Evolutionary conservation across 441 rosid species (phyloP), one percentile per base, ranked within the genome.

Genomic region (Brassica hybrid): DNA sequence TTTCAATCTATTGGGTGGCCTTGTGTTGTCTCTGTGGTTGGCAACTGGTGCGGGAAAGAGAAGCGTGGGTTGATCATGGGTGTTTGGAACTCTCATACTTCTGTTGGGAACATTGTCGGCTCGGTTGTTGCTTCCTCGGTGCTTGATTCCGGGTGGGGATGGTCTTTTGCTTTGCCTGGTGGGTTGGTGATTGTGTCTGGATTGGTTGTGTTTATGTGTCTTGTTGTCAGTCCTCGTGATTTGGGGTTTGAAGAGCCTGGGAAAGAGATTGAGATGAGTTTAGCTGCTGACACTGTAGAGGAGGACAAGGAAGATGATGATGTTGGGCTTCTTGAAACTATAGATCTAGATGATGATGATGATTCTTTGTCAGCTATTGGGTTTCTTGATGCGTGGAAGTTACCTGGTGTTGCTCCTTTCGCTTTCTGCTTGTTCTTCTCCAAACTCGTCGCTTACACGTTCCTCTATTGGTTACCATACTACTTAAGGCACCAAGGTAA

Each of bases 111-210:
- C 63, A 89, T 95, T 60, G 69, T 93, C 41, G 97, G 99, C 2
- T 93, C 98, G 1, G 89, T 95, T 64, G 58, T 88, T 32, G 96
- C 98, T 18, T 89, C 98, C 1, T 88, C 88, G 1, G 90, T 86
- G 58, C 84, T 95, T 80, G 97, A 90, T 78, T 87, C 76, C 50
- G 98, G 99, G n/a, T 95, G 99, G 99, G 99, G 99, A n/a, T 95
- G 99, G 99, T 91, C 99, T 7, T 95, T 95, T 81, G 79, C 83
- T 41, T 79, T 91, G 79, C 97, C 98, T 6, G 98, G 97, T 16
- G 5, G 84, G 77, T 65, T 93, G 80, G 85, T 93, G 65, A 90
- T 93, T 56, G 59, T 88, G 3, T 86, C 86, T 70, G 96, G 90
- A 13, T 2, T 81, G 57, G 73, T 91, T 48, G 96, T 93, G 77